These are phyloP conservation scores for Rhodamnia rubescens DNA, from an alignment of 345 rosid species.

Conservation along the genomic window DNA sequence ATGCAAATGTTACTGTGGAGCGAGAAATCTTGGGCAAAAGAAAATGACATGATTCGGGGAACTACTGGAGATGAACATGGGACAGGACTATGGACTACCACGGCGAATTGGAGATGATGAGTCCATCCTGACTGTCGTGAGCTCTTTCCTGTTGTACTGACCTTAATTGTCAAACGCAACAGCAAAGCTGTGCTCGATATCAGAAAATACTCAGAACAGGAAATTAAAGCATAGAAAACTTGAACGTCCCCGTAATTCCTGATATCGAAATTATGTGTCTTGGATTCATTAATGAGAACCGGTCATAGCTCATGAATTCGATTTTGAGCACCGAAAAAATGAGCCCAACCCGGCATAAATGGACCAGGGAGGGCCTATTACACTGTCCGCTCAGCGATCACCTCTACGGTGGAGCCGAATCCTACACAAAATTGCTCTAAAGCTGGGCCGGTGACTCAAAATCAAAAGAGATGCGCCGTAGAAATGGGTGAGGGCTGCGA, in stretches of 20 bases:
- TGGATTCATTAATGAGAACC: neutral
- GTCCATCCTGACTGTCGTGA: neutral
- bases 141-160: no score
- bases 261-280: neutral
- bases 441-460: no score
- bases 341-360: neutral
- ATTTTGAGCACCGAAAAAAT: neutral
- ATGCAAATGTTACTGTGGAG: neutral
- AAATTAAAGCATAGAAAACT: neutral
- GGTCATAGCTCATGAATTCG: neutral
- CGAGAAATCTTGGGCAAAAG: neutral
- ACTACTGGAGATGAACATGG: neutral
- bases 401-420: neutral
- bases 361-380: neutral
- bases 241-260: neutral
- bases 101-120: neutral
- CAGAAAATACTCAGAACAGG: neutral
- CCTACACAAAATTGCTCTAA: neutral
- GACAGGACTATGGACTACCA: neutral
- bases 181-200: neutral
- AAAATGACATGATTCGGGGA: neutral
- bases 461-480: no score
- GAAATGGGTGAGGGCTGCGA: no score
- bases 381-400: neutral
- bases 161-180: neutral